These are phyloP conservation scores for Ganoderma lingzhi DNA, from an alignment of 1,284 basidiomycete species.

Conservation along the genomic window DNA sequence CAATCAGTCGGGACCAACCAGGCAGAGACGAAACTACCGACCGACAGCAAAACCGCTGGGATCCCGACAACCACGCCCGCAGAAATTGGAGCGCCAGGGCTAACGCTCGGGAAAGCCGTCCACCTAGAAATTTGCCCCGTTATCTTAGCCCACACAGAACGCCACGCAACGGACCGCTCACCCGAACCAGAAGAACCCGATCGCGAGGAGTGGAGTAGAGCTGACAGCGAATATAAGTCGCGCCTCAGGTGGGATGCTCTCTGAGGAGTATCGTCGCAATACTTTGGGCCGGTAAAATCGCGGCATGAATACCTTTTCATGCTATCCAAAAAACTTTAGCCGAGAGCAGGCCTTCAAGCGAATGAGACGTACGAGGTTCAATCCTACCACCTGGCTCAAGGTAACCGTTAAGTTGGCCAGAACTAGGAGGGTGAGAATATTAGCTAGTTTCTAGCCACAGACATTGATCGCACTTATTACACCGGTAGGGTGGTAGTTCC, in stretches of 20 bases:
- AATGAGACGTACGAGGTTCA: constrained; percentile 6
- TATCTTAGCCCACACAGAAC: neutral
- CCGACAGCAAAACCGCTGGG: constrained; percentile 21
- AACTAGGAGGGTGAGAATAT: neutral
- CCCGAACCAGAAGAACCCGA: constrained; percentile 30
- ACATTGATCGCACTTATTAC: neutral
- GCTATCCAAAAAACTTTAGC: neutral
- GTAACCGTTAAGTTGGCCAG: neutral
- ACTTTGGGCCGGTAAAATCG: constrained; percentile 8
- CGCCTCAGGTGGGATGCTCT: constrained; percentile 21
- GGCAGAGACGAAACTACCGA: constrained; percentile 9
- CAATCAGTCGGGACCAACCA: neutral
- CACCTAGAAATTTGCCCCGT: constrained; percentile 14
- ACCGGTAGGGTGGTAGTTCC: neutral
- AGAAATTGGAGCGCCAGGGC: constrained; percentile 19
- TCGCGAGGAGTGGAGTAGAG: constrained; percentile 21
- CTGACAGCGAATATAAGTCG: constrained; percentile 23
- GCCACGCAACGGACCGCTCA: constrained; percentile 1
- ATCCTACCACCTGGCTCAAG: neutral
- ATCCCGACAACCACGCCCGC: constrained; percentile 16
- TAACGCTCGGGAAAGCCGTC: constrained; percentile 22
- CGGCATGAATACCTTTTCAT: constrained; percentile 6
- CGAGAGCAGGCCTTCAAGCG: neutral
- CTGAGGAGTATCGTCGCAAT: neutral
- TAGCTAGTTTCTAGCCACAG: neutral